Conservation (phyloP, 306 rosid genomes). For the Cercis canadensis region DNA sequence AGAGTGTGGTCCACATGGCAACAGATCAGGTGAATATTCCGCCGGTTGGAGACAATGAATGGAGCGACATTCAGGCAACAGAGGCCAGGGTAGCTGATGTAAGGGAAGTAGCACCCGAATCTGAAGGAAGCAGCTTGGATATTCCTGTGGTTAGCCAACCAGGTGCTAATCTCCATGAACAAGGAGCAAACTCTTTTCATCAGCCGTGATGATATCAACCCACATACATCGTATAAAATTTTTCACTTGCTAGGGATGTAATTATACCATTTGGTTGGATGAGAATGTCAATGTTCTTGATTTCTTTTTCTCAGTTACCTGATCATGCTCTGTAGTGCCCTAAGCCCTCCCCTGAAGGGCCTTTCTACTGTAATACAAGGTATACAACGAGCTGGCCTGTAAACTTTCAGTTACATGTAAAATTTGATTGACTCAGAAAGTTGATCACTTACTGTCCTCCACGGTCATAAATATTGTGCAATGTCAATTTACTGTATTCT, state of each 20-base stretch:
- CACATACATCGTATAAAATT: constrained; percentile 29
- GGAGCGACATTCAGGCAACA: constrained; percentile 97
- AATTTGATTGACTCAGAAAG: constrained; percentile 16
- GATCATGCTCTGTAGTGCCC: constrained; percentile 36
- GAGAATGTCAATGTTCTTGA: constrained; percentile 47
- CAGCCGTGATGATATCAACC: constrained; percentile 60
- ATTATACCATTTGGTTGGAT: constrained; percentile 50
- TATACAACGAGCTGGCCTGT: constrained; percentile 37
- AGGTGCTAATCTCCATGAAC: constrained; percentile 63
- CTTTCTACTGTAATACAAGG: constrained; percentile 26
- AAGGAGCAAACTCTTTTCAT: constrained; percentile 65
- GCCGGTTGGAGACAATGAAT: constrained; percentile 73
- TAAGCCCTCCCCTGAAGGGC: constrained; percentile 33
- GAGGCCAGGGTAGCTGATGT: constrained; percentile 93
- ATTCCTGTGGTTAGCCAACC: constrained; percentile 91
- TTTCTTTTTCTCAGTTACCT: constrained; percentile 39
- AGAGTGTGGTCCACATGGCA: constrained; percentile 80
- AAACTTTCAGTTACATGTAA: constrained; percentile 27
- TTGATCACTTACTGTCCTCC: too few relatives aligned
- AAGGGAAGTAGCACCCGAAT: constrained; percentile 79
- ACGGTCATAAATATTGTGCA: too few relatives aligned
- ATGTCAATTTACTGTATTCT: too few relatives aligned
- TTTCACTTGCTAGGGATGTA: constrained; percentile 40
- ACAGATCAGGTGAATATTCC: constrained; percentile 65
- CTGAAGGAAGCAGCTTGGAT: constrained; percentile 88